phyloP scores from a whole-genome alignment of 75 land plant species.

The Pinus tabuliformis region DNA sequence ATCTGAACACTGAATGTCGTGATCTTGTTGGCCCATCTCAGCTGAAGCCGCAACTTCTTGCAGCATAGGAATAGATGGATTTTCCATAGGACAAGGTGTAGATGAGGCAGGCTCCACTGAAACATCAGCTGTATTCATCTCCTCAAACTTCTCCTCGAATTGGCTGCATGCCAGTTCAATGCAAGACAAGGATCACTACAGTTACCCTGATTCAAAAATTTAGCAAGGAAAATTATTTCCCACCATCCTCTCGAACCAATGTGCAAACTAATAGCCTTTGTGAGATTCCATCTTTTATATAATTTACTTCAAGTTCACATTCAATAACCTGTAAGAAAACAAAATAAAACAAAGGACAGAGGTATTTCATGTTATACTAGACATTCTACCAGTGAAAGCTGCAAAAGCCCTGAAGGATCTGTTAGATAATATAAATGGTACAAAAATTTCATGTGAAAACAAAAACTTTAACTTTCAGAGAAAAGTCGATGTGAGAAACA shows the following conservation, averaged over 20 bases:
- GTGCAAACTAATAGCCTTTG: neutral
- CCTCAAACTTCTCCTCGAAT: constrained; percentile 93
- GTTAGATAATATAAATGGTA: neutral
- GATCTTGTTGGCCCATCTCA: constrained; percentile 21
- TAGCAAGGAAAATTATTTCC: too few species aligned
- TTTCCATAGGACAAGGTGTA: constrained; percentile 16
- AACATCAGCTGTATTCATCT: constrained; percentile 44
- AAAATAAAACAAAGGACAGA: neutral
- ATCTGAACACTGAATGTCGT: constrained; percentile 31
- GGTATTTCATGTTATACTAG: too few species aligned
- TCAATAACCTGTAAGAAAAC: neutral
- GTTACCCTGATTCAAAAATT: too few species aligned
- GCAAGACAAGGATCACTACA: neutral
- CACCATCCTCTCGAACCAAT: neutral
- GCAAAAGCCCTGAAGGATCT: neutral
- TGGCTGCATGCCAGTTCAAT: constrained; percentile 36
- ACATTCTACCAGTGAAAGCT: neutral
- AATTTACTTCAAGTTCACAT: neutral
- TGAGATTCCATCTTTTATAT: neutral
- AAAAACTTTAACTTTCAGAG: too few species aligned
- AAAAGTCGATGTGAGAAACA: too few species aligned
- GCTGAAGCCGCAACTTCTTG: constrained; percentile 19
- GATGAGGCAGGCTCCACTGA: constrained; percentile 28
- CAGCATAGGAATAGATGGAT: constrained; percentile 8
- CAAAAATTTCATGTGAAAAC: too few species aligned